A percentile compares a stretch with the other conserved stretches of the same genome.
These are phyloP conservation scores for Zygosaccharomyces rouxii DNA, from an alignment of 805 yeast species.

Conservation along the genomic window DNA sequence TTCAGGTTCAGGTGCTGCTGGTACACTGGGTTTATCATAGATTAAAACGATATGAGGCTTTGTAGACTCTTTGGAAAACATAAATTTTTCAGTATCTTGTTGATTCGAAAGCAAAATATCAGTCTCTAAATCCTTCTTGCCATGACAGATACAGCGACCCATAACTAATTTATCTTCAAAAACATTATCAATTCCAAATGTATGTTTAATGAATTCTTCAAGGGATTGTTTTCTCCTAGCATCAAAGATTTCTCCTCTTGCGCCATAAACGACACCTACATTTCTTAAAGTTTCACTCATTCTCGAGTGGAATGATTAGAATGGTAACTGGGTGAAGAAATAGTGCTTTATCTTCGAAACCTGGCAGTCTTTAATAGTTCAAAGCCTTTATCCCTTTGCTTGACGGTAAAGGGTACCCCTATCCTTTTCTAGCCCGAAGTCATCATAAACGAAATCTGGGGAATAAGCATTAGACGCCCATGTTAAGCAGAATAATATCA, in stretches of 20 bases:
- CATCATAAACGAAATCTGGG: slow-evolving; percentile 3
- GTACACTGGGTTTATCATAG: slow-evolving; percentile 12
- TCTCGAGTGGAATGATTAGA: neutral
- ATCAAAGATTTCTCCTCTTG: slow-evolving; percentile 15
- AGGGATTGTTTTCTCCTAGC: slow-evolving; percentile 5
- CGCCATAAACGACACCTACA: slow-evolving; percentile 15
- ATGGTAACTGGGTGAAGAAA: too few relatives aligned
- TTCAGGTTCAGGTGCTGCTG: neutral
- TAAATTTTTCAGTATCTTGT: slow-evolving; percentile 9
- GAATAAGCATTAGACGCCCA: neutral
- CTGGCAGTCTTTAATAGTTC: too few relatives aligned
- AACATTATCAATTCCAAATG: slow-evolving; percentile 10
- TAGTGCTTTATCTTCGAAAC: too few relatives aligned
- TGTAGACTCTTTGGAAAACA: slow-evolving; percentile 10
- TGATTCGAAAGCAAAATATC: slow-evolving; percentile 11
- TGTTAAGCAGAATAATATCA: too few relatives aligned
- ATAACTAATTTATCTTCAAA: slow-evolving; percentile 13
- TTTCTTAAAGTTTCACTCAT: slow-evolving; percentile 5
- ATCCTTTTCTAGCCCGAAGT: neutral
- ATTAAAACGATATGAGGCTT: slow-evolving; percentile 15
- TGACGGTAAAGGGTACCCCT: too few relatives aligned
- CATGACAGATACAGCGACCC: slow-evolving; percentile 19
- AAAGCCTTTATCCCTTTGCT: too few relatives aligned
- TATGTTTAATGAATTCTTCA: slow-evolving; percentile 9
- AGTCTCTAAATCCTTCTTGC: slow-evolving; percentile 15